A percentile compares a stretch with the other conserved stretches of the same genome.
Evolutionary conservation across 1,284 basidiomycete genomes (phyloP).

Genomic region (Phylloporus sp.): DNA sequence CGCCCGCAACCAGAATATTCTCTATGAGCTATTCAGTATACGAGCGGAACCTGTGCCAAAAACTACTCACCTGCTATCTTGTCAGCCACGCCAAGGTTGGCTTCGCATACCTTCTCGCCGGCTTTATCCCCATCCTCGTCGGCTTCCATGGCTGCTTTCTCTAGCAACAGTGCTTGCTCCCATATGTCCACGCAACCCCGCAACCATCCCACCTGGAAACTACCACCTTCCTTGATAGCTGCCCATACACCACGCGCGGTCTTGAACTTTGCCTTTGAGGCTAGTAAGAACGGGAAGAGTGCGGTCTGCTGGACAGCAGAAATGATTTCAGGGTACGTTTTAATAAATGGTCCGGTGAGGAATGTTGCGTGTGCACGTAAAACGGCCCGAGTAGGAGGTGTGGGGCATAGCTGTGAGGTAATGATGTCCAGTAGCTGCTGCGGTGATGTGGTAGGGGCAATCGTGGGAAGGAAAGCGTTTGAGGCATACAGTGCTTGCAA

Average conservation of each 20-base stretch:
- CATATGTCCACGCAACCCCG: constrained; percentile 52
- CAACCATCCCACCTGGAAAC: constrained; percentile 37
- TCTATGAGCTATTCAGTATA: constrained; percentile 43
- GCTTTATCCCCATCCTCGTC: constrained; percentile 40
- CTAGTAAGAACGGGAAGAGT: constrained; percentile 76
- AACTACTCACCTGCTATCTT: constrained; percentile 65
- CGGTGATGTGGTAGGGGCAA: constrained; percentile 31
- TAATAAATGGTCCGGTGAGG: constrained; percentile 54
- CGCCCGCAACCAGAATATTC: constrained; percentile 58
- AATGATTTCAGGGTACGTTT: constrained; percentile 38
- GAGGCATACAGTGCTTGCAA: constrained; percentile 68
- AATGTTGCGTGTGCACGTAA: constrained; percentile 69
- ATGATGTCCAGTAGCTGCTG: constrained; percentile 56
- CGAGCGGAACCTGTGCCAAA: not conserved
- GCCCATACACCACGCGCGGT: constrained; percentile 71
- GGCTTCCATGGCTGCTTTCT: constrained; percentile 28
- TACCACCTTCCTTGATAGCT: constrained; percentile 42
- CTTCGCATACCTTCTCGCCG: constrained; percentile 50
- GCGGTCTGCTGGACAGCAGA: constrained; percentile 59
- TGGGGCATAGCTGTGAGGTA: constrained; percentile 45
- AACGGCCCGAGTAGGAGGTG: constrained; percentile 52
- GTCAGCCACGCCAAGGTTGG: constrained; percentile 56
- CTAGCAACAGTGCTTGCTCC: constrained; percentile 26
- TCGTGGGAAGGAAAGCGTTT: constrained; percentile 50
- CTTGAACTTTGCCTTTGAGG: constrained; percentile 70